Evolutionary conservation across 73 alveolate species (phyloP).

Genomic region (Uronychia setigera): DNA sequence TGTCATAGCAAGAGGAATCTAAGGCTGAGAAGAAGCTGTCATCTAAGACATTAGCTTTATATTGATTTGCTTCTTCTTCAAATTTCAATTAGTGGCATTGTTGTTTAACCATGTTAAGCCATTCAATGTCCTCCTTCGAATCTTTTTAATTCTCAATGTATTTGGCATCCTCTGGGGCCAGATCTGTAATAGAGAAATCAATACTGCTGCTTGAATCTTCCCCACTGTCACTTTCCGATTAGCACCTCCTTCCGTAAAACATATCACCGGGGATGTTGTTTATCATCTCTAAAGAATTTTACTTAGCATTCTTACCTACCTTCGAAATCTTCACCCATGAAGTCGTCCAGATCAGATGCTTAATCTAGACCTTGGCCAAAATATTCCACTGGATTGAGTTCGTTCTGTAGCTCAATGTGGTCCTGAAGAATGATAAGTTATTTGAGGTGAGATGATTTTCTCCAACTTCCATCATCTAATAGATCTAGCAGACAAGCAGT

Average conservation of each 20-base stretch:
- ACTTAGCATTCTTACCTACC: neutral
- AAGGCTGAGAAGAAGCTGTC: no score
- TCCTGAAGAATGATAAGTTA: no score
- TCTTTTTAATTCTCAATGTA: neutral
- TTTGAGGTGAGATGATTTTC: no score
- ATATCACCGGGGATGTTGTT: neutral
- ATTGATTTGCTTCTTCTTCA: no score
- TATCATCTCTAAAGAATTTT: neutral
- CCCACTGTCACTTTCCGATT: neutral
- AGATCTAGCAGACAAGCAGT: no score
- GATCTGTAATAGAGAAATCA: neutral
- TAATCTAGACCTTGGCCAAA: neutral
- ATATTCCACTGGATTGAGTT: no score
- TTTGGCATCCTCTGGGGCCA: neutral
- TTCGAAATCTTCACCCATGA: neutral
- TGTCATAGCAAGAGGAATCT: no score
- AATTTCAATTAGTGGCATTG: no score
- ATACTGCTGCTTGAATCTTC: neutral
- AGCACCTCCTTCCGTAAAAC: neutral
- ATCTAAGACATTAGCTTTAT: no score
- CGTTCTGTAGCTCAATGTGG: no score
- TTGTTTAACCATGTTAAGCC: neutral
- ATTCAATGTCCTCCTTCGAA: neutral
- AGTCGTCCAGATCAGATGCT: neutral
- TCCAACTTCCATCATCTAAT: no score